Percentiles rank a stretch among this genome's conserved stretches.
These are phyloP conservation scores for Colletotrichum limetticola DNA, from an alignment of 2,329 filamentous ascomycete species.

Conservation along the genomic window DNA sequence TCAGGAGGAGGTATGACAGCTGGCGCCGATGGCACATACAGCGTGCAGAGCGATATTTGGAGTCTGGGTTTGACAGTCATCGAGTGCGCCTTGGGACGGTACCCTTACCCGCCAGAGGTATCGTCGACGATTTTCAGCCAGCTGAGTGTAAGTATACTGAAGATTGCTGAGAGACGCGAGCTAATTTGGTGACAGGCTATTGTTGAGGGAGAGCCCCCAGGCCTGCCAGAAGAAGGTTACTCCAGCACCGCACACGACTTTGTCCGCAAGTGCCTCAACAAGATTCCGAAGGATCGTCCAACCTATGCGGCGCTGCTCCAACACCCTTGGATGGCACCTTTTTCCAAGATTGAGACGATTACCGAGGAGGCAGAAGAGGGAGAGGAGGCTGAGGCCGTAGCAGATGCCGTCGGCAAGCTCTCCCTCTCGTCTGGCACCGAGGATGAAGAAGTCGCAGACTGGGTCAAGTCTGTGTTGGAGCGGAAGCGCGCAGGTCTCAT, in stretches of 20 bases:
- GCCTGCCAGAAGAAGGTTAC: slow-evolving; percentile 82
- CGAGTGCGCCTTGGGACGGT: slow-evolving; percentile 92
- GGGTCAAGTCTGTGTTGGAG: slow-evolving; percentile 81
- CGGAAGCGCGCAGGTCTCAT: slow-evolving; percentile 68
- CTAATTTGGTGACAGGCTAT: slow-evolving; percentile 76
- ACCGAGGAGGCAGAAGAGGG: slow-evolving; percentile 75
- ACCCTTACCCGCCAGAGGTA: slow-evolving; percentile 96
- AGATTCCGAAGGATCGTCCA: slow-evolving; percentile 91
- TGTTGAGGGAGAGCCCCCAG: slow-evolving; percentile 94
- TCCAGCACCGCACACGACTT: slow-evolving; percentile 86
- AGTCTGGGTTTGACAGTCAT: slow-evolving; percentile 94
- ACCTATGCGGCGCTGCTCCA: slow-evolving; percentile 90
- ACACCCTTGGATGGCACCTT: slow-evolving; percentile 85
- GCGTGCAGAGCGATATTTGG: slow-evolving; percentile 98
- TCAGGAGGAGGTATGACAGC: slow-evolving; percentile 84
- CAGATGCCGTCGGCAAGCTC: slow-evolving; percentile 57
- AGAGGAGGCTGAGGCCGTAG: slow-evolving; percentile 56
- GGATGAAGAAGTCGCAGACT: slow-evolving; percentile 86
- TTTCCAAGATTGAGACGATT: slow-evolving; percentile 82
- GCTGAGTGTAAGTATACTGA: slow-evolving; percentile 78
- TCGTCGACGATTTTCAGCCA: slow-evolving; percentile 99
- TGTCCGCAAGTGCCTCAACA: slow-evolving; percentile 90
- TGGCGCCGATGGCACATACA: slow-evolving; percentile 86
- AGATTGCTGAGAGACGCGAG: not conserved
- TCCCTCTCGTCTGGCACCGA: slow-evolving; percentile 56